Evolutionary conservation across 805 yeast genomes (phyloP).

Genomic region (Wickerhamiella brachini): DNA sequence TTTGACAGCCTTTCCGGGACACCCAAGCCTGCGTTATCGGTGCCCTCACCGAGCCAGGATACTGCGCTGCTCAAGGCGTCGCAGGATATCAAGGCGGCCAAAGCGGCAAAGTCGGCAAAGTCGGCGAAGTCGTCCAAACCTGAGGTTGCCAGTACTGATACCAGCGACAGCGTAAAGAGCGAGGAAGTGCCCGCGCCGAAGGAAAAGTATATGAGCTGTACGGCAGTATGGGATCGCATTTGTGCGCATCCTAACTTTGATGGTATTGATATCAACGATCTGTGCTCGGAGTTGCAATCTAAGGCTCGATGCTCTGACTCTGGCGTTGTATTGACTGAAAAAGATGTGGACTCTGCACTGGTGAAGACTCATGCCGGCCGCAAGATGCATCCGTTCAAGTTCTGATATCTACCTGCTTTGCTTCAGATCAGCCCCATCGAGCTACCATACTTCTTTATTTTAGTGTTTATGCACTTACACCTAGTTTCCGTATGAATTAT

Average conservation of each 20-base stretch:
- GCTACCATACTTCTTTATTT: background rate
- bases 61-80: background rate
- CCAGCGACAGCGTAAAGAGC: background rate
- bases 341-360: conserved; percentile 55
- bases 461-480: background rate
- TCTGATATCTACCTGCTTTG: background rate
- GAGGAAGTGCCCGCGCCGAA: conserved; percentile 23
- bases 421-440: no score
- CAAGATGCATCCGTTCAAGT: background rate
- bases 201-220: conserved; percentile 43
- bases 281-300: conserved; percentile 74
- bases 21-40: no score
- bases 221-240: conserved; percentile 93
- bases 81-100: conserved; percentile 3
- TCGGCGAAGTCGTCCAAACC: no score
- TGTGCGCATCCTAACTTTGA: conserved; percentile 88
- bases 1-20: background rate
- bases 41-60: no score
- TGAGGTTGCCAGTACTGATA: no score
- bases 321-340: conserved; percentile 77
- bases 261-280: conserved; percentile 86
- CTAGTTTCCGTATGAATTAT: background rate
- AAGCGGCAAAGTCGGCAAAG: background rate
- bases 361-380: background rate
- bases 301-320: conserved; percentile 92